A percentile compares a stretch with the other conserved stretches of the same genome.
Evolutionary conservation across 1,284 basidiomycete genomes (phyloP).

Genomic region (Porphyrellus sp.): DNA sequence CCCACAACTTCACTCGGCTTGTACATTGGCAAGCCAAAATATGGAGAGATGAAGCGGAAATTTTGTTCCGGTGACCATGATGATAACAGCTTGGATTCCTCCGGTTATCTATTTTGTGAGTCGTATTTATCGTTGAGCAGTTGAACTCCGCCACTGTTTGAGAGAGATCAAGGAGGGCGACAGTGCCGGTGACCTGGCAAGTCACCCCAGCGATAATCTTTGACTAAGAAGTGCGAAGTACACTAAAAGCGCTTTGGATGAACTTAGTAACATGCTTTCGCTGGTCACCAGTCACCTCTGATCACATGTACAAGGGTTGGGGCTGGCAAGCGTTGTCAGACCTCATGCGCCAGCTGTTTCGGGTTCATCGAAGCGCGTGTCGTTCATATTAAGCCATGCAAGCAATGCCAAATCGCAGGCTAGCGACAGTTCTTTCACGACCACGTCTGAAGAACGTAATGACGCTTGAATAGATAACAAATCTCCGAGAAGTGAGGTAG

Average conservation of each 20-base stretch:
- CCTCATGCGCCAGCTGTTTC: constrained; percentile 11
- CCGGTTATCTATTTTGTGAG: constrained; percentile 11
- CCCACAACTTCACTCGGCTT: constrained; percentile 1
- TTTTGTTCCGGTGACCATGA: constrained; percentile 10
- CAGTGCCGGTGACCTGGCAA: constrained; percentile 22
- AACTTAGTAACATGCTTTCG: constrained; percentile 16
- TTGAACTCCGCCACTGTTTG: constrained; percentile 14
- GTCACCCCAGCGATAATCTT: constrained; percentile 21
- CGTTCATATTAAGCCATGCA: constrained; percentile 13
- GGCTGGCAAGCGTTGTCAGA: constrained; percentile 10
- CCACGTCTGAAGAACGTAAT: constrained; percentile 6
- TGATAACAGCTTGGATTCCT: constrained; percentile 1
- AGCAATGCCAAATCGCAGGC: constrained; percentile 1
- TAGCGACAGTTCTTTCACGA: constrained; percentile 5
- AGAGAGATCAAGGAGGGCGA: constrained; percentile 3
- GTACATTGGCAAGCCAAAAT: not conserved
- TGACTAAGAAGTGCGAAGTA: not conserved
- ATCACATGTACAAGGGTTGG: constrained; percentile 6
- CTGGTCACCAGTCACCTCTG: not conserved
- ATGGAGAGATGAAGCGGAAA: constrained; percentile 6
- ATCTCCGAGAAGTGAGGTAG: constrained; percentile 1
- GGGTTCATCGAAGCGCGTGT: constrained; percentile 5
- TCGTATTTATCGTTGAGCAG: not conserved
- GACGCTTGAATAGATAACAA: constrained; percentile 16
- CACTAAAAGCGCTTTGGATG: constrained; percentile 4